These are phyloP conservation scores for Amanita subjunquillea DNA, from an alignment of 768 basidiomycete species.

Conservation along the genomic window DNA sequence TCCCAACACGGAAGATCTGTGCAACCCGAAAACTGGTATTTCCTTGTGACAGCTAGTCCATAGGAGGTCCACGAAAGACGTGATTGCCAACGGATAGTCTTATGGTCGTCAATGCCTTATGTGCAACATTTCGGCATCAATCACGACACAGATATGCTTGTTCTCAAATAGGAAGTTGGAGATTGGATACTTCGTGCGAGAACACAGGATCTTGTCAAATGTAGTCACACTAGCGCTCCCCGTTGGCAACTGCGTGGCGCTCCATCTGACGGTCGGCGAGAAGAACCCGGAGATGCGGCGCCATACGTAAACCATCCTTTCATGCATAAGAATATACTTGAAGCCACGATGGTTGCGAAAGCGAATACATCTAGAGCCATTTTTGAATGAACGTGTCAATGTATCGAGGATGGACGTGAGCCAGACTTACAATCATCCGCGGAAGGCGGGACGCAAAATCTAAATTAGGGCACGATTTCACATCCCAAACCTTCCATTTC, in stretches of 20 bases:
- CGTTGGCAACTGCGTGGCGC: slow-evolving; percentile 20
- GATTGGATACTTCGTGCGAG: slow-evolving; percentile 8
- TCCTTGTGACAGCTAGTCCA: not conserved
- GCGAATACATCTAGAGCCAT: slow-evolving; percentile 17
- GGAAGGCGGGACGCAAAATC: slow-evolving; percentile 30
- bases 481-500: slow-evolving; percentile 29
- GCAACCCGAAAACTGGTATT: not conserved
- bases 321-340: slow-evolving; percentile 10
- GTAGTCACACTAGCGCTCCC: slow-evolving; percentile 6
- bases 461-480: slow-evolving; percentile 26
- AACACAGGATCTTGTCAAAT: slow-evolving; percentile 19
- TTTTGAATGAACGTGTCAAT: slow-evolving; percentile 24
- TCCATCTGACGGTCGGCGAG: slow-evolving; percentile 14
- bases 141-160: not conserved
- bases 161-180: slow-evolving; percentile 12
- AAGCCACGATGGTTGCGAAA: slow-evolving; percentile 17
- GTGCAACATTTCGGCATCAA: not conserved
- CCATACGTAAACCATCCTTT: slow-evolving; percentile 26
- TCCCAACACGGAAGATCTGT: not conserved
- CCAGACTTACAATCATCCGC: slow-evolving; percentile 31
- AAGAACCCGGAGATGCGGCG: slow-evolving; percentile 34
- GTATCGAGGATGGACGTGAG: slow-evolving; percentile 15
- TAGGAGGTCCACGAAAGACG: not conserved
- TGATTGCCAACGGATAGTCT: not conserved
- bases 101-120: not conserved